phyloP scores from a whole-genome alignment of 2,329 filamentous ascomycete species.

The Cladophialophora carrionii region DNA sequence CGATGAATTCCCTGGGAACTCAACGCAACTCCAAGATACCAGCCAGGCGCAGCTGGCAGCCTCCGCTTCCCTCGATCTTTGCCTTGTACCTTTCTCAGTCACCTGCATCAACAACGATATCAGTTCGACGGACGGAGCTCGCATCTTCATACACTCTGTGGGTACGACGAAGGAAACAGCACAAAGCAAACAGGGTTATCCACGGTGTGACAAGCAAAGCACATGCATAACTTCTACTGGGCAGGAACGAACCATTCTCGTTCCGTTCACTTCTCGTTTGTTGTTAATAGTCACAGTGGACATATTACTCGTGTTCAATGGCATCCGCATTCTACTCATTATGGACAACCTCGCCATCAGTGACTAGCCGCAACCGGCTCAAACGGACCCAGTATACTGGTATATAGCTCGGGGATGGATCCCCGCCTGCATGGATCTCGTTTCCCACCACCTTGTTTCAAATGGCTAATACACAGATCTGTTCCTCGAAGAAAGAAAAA shows the following conservation, averaged over 20 bases:
- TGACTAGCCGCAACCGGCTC: neutral
- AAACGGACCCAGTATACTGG: neutral
- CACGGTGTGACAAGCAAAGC: neutral
- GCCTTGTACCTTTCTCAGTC: neutral
- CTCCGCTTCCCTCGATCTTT: neutral
- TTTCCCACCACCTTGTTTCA: neutral
- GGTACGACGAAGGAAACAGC: neutral
- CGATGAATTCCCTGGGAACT: neutral
- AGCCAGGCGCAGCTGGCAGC: neutral
- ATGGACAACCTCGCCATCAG: neutral
- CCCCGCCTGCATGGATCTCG: neutral
- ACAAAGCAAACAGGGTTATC: neutral
- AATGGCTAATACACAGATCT: neutral
- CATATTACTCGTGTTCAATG: neutral
- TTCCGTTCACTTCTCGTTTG: neutral
- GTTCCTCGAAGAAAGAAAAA: neutral
- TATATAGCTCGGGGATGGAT: neutral
- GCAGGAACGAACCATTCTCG: neutral
- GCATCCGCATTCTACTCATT: neutral
- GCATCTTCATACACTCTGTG: neutral
- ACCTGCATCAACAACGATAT: neutral
- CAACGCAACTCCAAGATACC: neutral
- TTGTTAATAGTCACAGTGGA: neutral
- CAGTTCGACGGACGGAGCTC: neutral
- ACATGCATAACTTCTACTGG: neutral